These are phyloP conservation scores for Niveomyces coronatus DNA, from an alignment of 2,329 filamentous ascomycete species.

Conservation along the genomic window DNA sequence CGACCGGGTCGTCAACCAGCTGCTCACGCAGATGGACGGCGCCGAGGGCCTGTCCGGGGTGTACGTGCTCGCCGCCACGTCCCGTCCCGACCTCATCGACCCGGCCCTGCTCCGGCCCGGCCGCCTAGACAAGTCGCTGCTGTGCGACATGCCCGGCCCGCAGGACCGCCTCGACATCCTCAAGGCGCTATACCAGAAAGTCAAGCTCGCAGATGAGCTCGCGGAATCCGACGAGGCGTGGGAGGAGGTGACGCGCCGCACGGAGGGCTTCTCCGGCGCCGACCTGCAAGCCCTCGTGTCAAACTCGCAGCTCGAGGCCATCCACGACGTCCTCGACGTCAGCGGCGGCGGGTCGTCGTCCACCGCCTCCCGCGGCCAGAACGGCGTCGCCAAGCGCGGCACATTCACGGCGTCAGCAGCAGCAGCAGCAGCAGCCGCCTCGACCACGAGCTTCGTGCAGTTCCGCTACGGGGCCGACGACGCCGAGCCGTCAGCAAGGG, in stretches of 20 bases:
- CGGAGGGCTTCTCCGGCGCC: conserved; percentile 86
- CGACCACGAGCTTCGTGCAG: conserved; percentile 56
- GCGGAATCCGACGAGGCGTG: conserved; percentile 45
- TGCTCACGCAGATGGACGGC: conserved; percentile 97
- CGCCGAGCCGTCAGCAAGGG: conserved; percentile 31
- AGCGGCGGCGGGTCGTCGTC: conserved; percentile 38
- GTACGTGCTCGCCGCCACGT: conserved; percentile 92
- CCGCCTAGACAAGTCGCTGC: conserved; percentile 81
- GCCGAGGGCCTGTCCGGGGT: conserved; percentile 91
- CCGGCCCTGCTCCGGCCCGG: conserved; percentile 86
- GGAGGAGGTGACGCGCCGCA: conserved; percentile 64
- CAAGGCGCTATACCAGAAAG: conserved; percentile 68
- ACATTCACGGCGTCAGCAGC: too few species aligned
- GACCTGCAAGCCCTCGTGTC: conserved; percentile 92
- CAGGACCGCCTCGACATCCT: conserved; percentile 86
- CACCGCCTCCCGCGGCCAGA: conserved; percentile 21
- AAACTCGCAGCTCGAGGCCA: conserved; percentile 93
- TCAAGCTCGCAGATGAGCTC: conserved; percentile 61
- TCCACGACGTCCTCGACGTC: conserved; percentile 72
- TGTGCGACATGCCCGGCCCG: conserved; percentile 77
- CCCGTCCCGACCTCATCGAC: conserved; percentile 87
- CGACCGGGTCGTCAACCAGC: conserved; percentile 94
- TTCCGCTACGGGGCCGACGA: conserved; percentile 67
- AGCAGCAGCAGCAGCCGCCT: too few species aligned
- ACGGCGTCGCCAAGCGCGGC: conserved; percentile 19